These are phyloP conservation scores for Carallia pectinifolia DNA, from an alignment of 345 rosid genomes.

Conservation along the genomic window DNA sequence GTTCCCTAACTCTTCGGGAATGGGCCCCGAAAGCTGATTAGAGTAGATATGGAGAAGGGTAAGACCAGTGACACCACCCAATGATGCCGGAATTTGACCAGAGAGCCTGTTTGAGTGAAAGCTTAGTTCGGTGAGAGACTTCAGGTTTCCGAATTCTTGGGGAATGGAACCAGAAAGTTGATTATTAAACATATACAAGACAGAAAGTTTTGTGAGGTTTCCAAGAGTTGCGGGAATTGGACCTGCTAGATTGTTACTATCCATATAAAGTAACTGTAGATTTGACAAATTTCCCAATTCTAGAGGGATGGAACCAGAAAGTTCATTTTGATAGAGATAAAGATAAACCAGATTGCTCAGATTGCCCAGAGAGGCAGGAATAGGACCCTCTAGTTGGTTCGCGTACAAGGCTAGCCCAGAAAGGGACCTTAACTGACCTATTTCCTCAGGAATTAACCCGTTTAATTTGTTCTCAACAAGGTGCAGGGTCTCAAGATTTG, in stretches of 20 bases:
- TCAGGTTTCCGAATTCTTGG: conserved; percentile 14
- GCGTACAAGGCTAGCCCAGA: background rate
- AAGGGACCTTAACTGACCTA: conserved; percentile 9
- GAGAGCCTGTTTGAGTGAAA: conserved; percentile 11
- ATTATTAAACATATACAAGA: background rate
- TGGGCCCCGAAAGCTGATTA: background rate
- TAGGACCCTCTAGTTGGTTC: conserved; percentile 13
- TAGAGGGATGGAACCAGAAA: background rate
- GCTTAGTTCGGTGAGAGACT: background rate
- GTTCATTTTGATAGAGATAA: background rate
- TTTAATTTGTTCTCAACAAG: conserved; percentile 11
- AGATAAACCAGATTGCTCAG: background rate
- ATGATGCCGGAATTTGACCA: conserved; percentile 14
- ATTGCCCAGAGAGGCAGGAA: conserved; percentile 21
- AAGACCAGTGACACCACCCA: background rate
- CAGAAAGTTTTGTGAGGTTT: conserved; percentile 7
- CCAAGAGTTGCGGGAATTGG: conserved; percentile 21
- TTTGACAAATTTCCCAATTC: background rate
- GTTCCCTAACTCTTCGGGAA: background rate
- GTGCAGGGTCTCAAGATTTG: conserved; percentile 12
- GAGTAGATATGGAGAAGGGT: background rate
- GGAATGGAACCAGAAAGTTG: conserved; percentile 3
- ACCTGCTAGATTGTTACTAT: background rate
- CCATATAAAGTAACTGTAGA: background rate
- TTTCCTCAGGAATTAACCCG: conserved; percentile 3